These are phyloP conservation scores for Sorghum bicolor DNA, from an alignment of 176 grass and related monocot genomes.

Conservation along the genomic window Sorghum_bicolor_NCBIv3 NC_012872.2:62963001-62963500, in stretches of 20 bases:
- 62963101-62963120: constrained; percentile 7
- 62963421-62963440: neutral
- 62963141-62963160: neutral
- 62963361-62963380: neutral
- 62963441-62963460: neutral
- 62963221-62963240: neutral
- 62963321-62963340: neutral
- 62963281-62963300: neutral
- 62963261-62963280: too few relatives aligned
- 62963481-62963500: neutral
- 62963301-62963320: neutral
- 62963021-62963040: constrained; percentile 87
- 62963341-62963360: neutral
- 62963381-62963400: neutral
- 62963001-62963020: constrained; percentile 93
- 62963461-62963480: neutral
- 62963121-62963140: neutral
- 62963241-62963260: neutral
- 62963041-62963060: constrained; percentile 96
- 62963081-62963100: neutral
- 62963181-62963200: neutral
- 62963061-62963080: constrained; percentile 34
- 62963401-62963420: neutral
- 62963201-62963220: neutral
- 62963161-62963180: neutral